Evolutionary conservation across 2,329 filamentous ascomycete genomes (phyloP), one percentile per base, ranked within the genome.

Genomic region (Thielaviopsis populi): DNA sequence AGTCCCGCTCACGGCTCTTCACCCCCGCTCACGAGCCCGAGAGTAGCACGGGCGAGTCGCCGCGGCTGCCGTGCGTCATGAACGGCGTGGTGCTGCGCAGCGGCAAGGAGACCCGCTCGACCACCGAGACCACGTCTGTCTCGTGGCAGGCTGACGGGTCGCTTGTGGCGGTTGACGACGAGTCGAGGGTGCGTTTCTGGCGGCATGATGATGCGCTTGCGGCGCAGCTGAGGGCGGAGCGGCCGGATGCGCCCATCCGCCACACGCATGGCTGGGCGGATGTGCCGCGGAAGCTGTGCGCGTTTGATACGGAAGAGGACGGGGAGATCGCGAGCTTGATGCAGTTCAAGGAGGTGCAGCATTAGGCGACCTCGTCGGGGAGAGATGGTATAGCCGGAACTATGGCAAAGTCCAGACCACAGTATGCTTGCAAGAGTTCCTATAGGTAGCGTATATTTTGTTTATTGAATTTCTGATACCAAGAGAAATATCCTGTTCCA

Each of bases 121-220:
- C 19, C 13, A n/a, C 37, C 15, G 68, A 67, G 48, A 61, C 41
- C 17, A 54, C 19, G 24, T 59, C 50, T 11, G 66, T 63, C 6
- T 59, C 59, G 8, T 67, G 63, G 66, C 62, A 58, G 10, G 24
- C n/a, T 8, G 54, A 66, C 43, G 65, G 62, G 40, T 33, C 33
- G 11, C 53, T 66, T 22, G 62, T 64, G 6, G 59, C 65, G 5
- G 43, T 62, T 1, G 41, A 66, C 15, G 65, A 66, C 43, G 42
- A 61, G 43, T 64, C 59, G 22, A 50, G 50, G 11, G 59, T 66
- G 42, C 58, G 65, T 13, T 64, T 64, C 41, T 66, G 59, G 50
- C 19, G 40, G 2, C 53, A 60, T 8, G 50, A 66, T 48, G 43
- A 17, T 17, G 19, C 15, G 33, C 11, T 43, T 22, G 53, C 65